Evolutionary conservation across 139 green algal genomes (phyloP), one percentile per base, ranked within the genome.

Genomic region (Trebouxia sp.): DNA sequence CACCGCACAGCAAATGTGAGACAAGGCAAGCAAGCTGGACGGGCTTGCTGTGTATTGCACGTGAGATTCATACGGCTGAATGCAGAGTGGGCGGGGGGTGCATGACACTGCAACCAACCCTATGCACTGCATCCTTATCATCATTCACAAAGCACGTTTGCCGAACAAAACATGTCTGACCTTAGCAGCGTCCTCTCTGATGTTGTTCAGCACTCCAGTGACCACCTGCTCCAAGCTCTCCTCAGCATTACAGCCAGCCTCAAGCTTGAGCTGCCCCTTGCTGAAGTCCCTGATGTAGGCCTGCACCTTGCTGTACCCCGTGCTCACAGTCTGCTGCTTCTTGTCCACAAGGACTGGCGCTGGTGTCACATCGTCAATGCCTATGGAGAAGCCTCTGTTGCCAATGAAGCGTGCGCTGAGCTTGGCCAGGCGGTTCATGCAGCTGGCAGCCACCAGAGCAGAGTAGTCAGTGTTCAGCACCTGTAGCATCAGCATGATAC

Each of bases 351-450:
- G 91, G 30, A 42, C 43, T 11, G 78, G 53, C 9, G 83, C 79
- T 0, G 96, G 96, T 0, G 90, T 96, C 14, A 99, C 96, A 82
- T 99, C 96, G 80, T 98, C 96, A 53, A 99, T 97, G 80, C 96
- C 96, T 37, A 98, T 97, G 69, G 89, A 96, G 90, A 99, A 99
- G 39, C 96, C 96, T 8, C 84, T 85, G 41, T 97, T 91, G 41
- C 96, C 95, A 72, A 99, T 97, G 83, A 92, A 95, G 47, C 96
- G 86, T 32, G 96, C 95, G 24, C 85, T 91, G 70, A 99, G 88
- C 88, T 97, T 97, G 76, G 96, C 92, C 65, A 99, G 89, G 9
- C 95, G 86, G 77, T 92, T 94, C 96, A 99, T 99, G 74, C 80
- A 87, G 74, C 82, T 58, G 1, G 84, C 90, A 22, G 90, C 88